Base-by-base conservation (phyloP, 768 basidiomycete genomes). In the Sarcomyxa edulis region DNA sequence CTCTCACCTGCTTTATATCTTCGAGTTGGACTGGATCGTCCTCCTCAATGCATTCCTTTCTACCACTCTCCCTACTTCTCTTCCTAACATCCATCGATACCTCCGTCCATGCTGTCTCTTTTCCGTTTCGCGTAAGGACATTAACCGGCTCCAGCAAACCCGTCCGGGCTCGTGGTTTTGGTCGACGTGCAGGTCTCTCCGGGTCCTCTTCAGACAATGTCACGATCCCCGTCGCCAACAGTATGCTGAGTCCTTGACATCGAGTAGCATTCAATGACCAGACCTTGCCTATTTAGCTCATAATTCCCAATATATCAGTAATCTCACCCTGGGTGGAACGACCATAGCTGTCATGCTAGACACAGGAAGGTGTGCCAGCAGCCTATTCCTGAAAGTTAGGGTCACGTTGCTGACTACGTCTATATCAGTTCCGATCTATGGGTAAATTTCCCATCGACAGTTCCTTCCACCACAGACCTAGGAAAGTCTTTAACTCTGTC, bases 251-350 rank as follows among this genome's bases (percentile, higher is more conserved):
- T n/a, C n/a, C n/a, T n/a, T n/a, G n/a, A n/a, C n/a, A n/a, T n/a
- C n/a, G n/a, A n/a, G n/a, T n/a, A n/a, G n/a, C n/a, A n/a, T n/a
- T n/a, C n/a, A n/a, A n/a, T n/a, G n/a, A n/a, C n/a, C n/a, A n/a
- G n/a, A n/a, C n/a, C n/a, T n/a, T n/a, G n/a, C n/a, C n/a, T n/a
- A n/a, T n/a, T n/a, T n/a, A n/a, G n/a, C 72, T 1, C 77, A 76
- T 47, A 87, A 89, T 62, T 68, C 78, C 0, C 77, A 85, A 50
- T 89, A 89, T 52, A 75, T 81, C 35, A 65, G 72, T 27, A 86
- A 84, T 50, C 69, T 89, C 45, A 83, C 81, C 11, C 59, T 89
- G 29, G 81, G 75, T 11, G 81, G 81, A 12, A 59, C 59, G 15
- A 50, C 61, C 4, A 61, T 83, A 45, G 66, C 70, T 16, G 81